Evolutionary conservation across 2,329 filamentous ascomycete species (phyloP), one percentile per base, ranked within the genome.

Genomic region (Metarhizium guizhouense): DNA sequence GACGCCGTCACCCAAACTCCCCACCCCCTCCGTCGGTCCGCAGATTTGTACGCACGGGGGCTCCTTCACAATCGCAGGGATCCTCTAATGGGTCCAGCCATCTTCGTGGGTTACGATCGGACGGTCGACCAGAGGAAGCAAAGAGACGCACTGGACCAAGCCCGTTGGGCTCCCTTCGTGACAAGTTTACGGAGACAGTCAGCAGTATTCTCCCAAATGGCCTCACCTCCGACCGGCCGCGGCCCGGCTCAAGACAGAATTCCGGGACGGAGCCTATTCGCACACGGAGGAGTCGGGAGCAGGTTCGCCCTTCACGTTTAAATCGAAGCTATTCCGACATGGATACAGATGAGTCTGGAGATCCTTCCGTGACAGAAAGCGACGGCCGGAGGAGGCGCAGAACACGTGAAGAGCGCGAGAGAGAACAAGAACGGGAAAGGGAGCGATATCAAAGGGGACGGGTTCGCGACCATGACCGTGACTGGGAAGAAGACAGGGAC

Each of bases 141-240:
- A 72, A 68, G 52, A 65, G 69, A 53, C 66, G 69, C 25, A 68
- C 65, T 54, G 65, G 67, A 10, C 67, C 67, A 4, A 73, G 70
- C 34, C 67, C 75, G 2, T 68, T 73, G n/a, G 66, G 67, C 13
- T 61, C 64, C n/a, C 57, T 77, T 47, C 69, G 71, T 43, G 73
- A 76, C 11, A 78, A 75, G 52, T 51, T 78, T 32, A 67, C 67
- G 36, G 76, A 78, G 38, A 78, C 74, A 29, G 64, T 79, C 10
- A 68, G 73, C 2, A 72, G 66, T 6, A 71, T 79, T 4, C 61
- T 79, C 2, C 73, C 74, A 1, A 70, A 68, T 42, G 67, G 69
- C 2, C 62, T 69, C 2, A 62, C 62, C 0, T 57, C 63, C 3
- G 72, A 75, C 38, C 62, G 71, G 18, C 68, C 70, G 4, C 68